Evolutionary conservation across 2,329 filamentous ascomycete species (phyloP).

Genomic region (Phialemonium atrogriseum): DNA sequence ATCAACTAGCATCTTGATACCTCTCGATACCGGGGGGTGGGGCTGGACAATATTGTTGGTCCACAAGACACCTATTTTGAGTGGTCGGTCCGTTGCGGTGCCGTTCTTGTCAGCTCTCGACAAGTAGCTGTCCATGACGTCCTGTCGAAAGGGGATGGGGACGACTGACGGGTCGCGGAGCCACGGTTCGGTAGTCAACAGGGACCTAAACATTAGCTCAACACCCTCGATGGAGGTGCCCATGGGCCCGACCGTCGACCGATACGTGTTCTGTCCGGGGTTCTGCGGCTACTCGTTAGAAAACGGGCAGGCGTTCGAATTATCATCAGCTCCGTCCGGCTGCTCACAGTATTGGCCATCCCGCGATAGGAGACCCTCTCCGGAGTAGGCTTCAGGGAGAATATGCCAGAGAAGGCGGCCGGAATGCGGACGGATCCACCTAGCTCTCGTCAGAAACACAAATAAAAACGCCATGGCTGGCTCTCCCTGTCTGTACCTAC

Average conservation of each 20-base stretch:
- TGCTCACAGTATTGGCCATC: slow-evolving; percentile 10
- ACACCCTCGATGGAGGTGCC: slow-evolving; percentile 46
- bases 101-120: slow-evolving; percentile 13
- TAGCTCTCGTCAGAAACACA: too few species aligned
- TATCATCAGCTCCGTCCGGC: neutral
- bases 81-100: slow-evolving; percentile 15
- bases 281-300: too few species aligned
- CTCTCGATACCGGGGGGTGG: slow-evolving; percentile 50
- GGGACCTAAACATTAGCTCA: slow-evolving; percentile 40
- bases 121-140: slow-evolving; percentile 30
- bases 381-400: slow-evolving; percentile 18
- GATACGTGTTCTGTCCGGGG: slow-evolving; percentile 51
- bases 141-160: slow-evolving; percentile 56
- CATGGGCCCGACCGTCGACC: slow-evolving; percentile 56
- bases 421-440: slow-evolving; percentile 23
- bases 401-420: slow-evolving; percentile 21
- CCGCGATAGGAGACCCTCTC: slow-evolving; percentile 16
- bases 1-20: slow-evolving; percentile 40
- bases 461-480: neutral
- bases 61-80: slow-evolving; percentile 47
- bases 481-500: too few species aligned
- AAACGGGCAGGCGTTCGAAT: too few species aligned
- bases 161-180: slow-evolving; percentile 55
- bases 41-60: slow-evolving; percentile 40
- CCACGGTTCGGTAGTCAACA: slow-evolving; percentile 56